A percentile compares a stretch with the other conserved stretches of the same genome.
These are phyloP conservation scores for Cytospora chrysosperma DNA, from an alignment of 2,329 filamentous ascomycete genomes.

Conservation along the genomic window DNA sequence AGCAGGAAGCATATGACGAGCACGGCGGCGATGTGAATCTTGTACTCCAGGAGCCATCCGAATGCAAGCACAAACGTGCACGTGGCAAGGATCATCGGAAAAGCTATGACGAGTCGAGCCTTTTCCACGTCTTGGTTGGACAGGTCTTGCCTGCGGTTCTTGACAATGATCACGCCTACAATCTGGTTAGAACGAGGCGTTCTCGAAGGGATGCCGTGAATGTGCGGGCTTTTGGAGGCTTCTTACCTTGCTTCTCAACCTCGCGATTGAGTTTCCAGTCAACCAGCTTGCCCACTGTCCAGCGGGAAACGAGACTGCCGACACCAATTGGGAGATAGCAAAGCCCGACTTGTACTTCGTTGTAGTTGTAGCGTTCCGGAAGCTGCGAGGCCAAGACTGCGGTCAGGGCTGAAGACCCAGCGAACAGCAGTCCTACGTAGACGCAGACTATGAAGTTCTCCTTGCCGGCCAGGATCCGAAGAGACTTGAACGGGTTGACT, in stretches of 20 bases:
- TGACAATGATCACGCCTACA: constrained; percentile 50
- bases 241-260: constrained; percentile 54
- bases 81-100: constrained; percentile 54
- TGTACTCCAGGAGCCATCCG: constrained; percentile 54
- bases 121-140: constrained; percentile 54
- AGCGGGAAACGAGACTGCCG: constrained; percentile 46
- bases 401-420: constrained; percentile 29
- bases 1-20: constrained; percentile 32
- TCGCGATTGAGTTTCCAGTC: constrained; percentile 71
- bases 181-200: no score
- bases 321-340: constrained; percentile 54
- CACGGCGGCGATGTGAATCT: constrained; percentile 52
- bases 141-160: constrained; percentile 53
- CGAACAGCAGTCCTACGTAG: constrained; percentile 27
- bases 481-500: constrained; percentile 28
- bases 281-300: constrained; percentile 54
- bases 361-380: constrained; percentile 41
- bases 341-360: constrained; percentile 50
- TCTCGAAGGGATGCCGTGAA: no score
- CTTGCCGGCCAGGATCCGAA: constrained; percentile 29
- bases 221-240: no score
- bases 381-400: constrained; percentile 27
- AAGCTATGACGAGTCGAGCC: constrained; percentile 52
- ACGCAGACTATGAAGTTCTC: constrained; percentile 28
- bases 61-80: constrained; percentile 54